Evolutionary conservation across 495 filamentous ascomycete genomes (phyloP).

Genomic region (Neurospora tetraspora): DNA sequence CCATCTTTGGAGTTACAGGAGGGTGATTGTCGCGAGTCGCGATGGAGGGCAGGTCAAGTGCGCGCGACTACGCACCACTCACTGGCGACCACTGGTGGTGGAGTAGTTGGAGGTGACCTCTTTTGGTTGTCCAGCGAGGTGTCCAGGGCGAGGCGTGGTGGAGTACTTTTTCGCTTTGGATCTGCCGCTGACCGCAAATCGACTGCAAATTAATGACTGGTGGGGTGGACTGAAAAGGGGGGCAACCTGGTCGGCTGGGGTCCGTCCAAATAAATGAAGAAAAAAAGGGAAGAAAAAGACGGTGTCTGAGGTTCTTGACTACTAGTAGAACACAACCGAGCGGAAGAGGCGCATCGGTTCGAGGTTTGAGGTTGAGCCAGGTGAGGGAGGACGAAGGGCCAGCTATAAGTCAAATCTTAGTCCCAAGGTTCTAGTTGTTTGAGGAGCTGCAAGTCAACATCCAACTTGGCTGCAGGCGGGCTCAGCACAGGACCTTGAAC

Average conservation of each 20-base stretch:
- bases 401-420: neutral
- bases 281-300: neutral
- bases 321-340: neutral
- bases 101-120: neutral
- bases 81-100: neutral
- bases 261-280: neutral
- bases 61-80: neutral
- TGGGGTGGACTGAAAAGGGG: neutral
- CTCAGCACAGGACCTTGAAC: neutral
- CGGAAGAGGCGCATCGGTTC: neutral
- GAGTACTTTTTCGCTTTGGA: neutral
- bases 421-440: neutral
- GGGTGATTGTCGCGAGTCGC: neutral
- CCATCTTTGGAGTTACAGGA: conserved; percentile 25
- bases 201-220: neutral
- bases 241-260: neutral
- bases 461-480: neutral
- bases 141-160: neutral
- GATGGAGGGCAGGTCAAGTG: neutral
- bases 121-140: neutral
- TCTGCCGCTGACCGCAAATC: neutral
- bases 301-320: neutral
- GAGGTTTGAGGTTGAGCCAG: neutral
- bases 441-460: neutral
- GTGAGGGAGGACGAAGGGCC: neutral